Percentiles rank a stretch among this genome's conserved stretches.
phyloP scores from a whole-genome alignment of 2,329 filamentous ascomycete genomes.

The Pestalotiopsis fici region DNA sequence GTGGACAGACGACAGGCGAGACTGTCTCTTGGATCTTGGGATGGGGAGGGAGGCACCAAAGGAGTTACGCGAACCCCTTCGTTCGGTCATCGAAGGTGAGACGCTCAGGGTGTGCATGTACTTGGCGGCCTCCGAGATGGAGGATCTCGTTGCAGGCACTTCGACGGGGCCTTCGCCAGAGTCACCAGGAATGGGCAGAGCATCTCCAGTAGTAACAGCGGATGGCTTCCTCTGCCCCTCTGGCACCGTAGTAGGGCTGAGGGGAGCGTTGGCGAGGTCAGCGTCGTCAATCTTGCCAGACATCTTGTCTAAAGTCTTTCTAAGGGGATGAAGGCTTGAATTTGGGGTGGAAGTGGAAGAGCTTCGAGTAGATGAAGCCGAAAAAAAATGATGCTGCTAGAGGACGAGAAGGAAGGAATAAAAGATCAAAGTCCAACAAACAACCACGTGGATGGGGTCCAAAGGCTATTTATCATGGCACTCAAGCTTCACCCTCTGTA shows the following conservation, averaged over 20 bases:
- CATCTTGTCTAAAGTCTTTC: constrained; percentile 45
- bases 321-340: constrained; percentile 6
- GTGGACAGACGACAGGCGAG: constrained; percentile 64
- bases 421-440: neutral
- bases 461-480: neutral
- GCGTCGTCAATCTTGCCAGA: constrained; percentile 61
- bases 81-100: constrained; percentile 66
- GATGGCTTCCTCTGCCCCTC: constrained; percentile 13
- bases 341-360: neutral
- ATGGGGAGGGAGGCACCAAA: constrained; percentile 75
- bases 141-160: constrained; percentile 68
- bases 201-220: neutral
- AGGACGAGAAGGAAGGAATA: neutral
- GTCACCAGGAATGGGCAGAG: constrained; percentile 44
- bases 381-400: neutral
- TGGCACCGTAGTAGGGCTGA: constrained; percentile 18
- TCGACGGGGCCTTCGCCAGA: constrained; percentile 59
- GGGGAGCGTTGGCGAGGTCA: constrained; percentile 41
- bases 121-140: constrained; percentile 66
- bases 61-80: constrained; percentile 72
- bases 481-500: neutral
- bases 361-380: neutral
- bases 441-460: constrained; percentile 1
- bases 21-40: constrained; percentile 68
- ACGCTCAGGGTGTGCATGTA: constrained; percentile 76